phyloP scores from a whole-genome alignment of 2,329 filamentous ascomycete species.

The Phaeosphaeria sp. region DNA sequence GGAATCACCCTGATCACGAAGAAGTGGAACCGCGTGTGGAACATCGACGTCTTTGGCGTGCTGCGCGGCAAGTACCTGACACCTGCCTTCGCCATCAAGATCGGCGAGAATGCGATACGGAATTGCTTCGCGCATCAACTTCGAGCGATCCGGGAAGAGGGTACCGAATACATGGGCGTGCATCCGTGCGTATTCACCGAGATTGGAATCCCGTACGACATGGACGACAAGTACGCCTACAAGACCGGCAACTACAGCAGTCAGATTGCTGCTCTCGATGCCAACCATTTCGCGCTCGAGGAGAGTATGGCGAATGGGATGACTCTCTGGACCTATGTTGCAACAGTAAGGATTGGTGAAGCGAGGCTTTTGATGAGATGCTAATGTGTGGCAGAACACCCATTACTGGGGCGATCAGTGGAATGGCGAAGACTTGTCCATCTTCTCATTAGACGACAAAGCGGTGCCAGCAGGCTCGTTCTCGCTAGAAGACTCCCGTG shows the following conservation, averaged over 20 bases:
- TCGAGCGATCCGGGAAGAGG: conserved; percentile 81
- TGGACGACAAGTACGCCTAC: conserved; percentile 96
- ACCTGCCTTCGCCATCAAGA: conserved; percentile 88
- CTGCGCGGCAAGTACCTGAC: conserved; percentile 86
- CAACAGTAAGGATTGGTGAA: conserved; percentile 59
- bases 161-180: conserved; percentile 83
- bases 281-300: conserved; percentile 93
- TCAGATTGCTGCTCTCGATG: conserved; percentile 90
- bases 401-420: conserved; percentile 91
- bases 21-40: conserved; percentile 97
- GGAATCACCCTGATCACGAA: conserved; percentile 97
- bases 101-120: conserved; percentile 91
- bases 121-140: conserved; percentile 93
- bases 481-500: conserved; percentile 59
- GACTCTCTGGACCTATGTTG: conserved; percentile 86
- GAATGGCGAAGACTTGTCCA: conserved; percentile 97
- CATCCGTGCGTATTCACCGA: conserved; percentile 92
- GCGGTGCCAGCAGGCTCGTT: conserved; percentile 58
- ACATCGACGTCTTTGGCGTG: conserved; percentile 93
- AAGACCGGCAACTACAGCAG: conserved; percentile 94
- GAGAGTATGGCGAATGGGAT: conserved; percentile 84
- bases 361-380: neutral
- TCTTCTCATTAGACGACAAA: conserved; percentile 84
- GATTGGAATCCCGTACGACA: conserved; percentile 97
- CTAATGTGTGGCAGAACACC: conserved; percentile 67